These are phyloP conservation scores for Neonectria sp. DNA, from an alignment of 2,329 filamentous ascomycete species.

Conservation along the genomic window DNA sequence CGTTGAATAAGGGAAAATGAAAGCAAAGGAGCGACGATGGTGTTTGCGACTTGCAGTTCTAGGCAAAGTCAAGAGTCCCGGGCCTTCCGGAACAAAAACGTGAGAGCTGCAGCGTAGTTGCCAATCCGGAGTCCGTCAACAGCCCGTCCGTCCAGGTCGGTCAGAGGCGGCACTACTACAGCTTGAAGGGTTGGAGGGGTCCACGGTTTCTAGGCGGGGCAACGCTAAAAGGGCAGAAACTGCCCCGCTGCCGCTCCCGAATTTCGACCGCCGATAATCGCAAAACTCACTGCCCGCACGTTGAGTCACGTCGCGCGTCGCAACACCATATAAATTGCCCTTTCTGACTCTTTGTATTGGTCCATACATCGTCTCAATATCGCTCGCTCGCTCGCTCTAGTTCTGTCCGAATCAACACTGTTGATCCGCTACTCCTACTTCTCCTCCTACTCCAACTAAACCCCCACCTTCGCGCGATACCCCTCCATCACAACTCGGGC, in stretches of 20 bases:
- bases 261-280: conserved; percentile 30
- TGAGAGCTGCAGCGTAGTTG: not conserved
- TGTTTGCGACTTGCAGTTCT: conserved; percentile 13
- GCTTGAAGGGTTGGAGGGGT: conserved; percentile 14
- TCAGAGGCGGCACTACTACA: conserved; percentile 47
- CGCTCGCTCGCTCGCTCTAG: not conserved
- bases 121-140: conserved; percentile 16
- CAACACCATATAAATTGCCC: not conserved
- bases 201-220: conserved; percentile 46
- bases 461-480: conserved; percentile 17
- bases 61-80: conserved; percentile 7
- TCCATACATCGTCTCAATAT: not conserved
- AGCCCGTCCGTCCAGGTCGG: conserved; percentile 39
- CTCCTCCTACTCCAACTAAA: conserved; percentile 19
- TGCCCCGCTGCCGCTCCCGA: conserved; percentile 46
- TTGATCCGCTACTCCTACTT: not conserved
- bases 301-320: conserved; percentile 37
- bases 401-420: not conserved
- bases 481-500: conserved; percentile 34
- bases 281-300: conserved; percentile 26
- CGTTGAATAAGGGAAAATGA: not conserved
- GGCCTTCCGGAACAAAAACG: conserved; percentile 11
- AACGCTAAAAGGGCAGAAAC: conserved; percentile 15
- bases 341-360: not conserved
- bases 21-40: not conserved